These are phyloP conservation scores for Myochromella boudieri DNA, from an alignment of 768 basidiomycete species.

Conservation along the genomic window DNA sequence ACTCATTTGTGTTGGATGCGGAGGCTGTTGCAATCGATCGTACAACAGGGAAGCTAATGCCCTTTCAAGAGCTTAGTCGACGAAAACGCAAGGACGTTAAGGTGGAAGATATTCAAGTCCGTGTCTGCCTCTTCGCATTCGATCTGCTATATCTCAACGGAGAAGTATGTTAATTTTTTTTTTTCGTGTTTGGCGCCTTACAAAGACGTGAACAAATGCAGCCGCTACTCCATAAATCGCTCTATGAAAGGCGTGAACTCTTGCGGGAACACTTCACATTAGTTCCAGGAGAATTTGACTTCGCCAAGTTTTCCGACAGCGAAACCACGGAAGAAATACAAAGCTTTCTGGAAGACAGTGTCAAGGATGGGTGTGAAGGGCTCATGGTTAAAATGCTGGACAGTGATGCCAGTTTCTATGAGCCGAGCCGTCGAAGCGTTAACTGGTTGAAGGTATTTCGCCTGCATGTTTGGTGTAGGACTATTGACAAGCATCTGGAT, in stretches of 20 bases:
- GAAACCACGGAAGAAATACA: slow-evolving; percentile 94
- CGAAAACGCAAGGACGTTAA: slow-evolving; percentile 98
- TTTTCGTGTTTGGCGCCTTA: neutral
- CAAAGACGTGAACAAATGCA: slow-evolving; percentile 27
- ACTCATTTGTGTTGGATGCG: slow-evolving; percentile 92
- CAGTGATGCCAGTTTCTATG: slow-evolving; percentile 88
- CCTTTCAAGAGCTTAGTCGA: slow-evolving; percentile 95
- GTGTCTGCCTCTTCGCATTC: slow-evolving; percentile 95
- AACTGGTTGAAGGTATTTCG: slow-evolving; percentile 92
- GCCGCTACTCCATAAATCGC: slow-evolving; percentile 79
- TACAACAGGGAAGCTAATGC: slow-evolving; percentile 81
- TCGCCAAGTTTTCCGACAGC: slow-evolving; percentile 88
- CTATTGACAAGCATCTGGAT: slow-evolving; percentile 2
- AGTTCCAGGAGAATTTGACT: slow-evolving; percentile 88
- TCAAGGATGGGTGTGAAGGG: slow-evolving; percentile 98
- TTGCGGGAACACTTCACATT: slow-evolving; percentile 77
- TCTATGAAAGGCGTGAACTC: slow-evolving; percentile 75
- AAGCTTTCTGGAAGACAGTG: slow-evolving; percentile 90
- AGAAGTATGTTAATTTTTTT: slow-evolving; percentile 56
- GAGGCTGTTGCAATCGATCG: slow-evolving; percentile 97
- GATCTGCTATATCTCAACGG: slow-evolving; percentile 97
- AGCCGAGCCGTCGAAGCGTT: slow-evolving; percentile 91
- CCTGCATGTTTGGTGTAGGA: slow-evolving; percentile 2
- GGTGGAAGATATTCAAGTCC: slow-evolving; percentile 95
- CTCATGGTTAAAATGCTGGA: slow-evolving; percentile 99